phyloP scores from a whole-genome alignment of 1,284 basidiomycete species.

The Ustilago bromivora region DNA sequence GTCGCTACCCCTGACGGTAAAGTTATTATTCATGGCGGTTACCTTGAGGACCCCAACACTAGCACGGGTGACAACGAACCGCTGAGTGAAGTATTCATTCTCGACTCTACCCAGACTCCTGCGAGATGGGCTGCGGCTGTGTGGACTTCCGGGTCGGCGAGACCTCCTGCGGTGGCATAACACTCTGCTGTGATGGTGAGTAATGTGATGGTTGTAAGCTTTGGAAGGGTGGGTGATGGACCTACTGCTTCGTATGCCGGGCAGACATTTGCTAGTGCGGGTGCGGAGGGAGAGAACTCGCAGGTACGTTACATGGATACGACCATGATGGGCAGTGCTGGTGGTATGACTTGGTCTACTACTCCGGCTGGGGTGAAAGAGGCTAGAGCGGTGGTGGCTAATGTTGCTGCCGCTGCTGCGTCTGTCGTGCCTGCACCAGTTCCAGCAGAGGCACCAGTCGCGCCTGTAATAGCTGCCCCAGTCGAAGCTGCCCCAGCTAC shows the following conservation, averaged over 20 bases:
- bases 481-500: not conserved
- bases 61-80: constrained; percentile 29
- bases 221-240: constrained; percentile 49
- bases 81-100: constrained; percentile 58
- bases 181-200: constrained; percentile 66
- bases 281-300: not conserved
- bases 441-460: not conserved
- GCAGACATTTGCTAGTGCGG: constrained; percentile 19
- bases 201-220: constrained; percentile 65
- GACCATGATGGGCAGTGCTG: constrained; percentile 21
- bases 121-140: constrained; percentile 45
- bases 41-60: constrained; percentile 38
- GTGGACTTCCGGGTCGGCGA: constrained; percentile 19
- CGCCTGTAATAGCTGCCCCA: not conserved
- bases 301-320: constrained; percentile 33
- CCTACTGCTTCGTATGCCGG: constrained; percentile 1
- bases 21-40: constrained; percentile 69
- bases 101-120: constrained; percentile 56
- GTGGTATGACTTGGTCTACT: constrained; percentile 42
- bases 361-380: constrained; percentile 21
- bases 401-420: constrained; percentile 4
- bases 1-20: constrained; percentile 57
- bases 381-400: constrained; percentile 33
- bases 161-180: constrained; percentile 62
- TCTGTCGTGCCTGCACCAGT: constrained; percentile 2